These are phyloP conservation scores for Circinella minor DNA, from an alignment of 371 early-diverging fungal genomes.

Conservation along the genomic window DNA sequence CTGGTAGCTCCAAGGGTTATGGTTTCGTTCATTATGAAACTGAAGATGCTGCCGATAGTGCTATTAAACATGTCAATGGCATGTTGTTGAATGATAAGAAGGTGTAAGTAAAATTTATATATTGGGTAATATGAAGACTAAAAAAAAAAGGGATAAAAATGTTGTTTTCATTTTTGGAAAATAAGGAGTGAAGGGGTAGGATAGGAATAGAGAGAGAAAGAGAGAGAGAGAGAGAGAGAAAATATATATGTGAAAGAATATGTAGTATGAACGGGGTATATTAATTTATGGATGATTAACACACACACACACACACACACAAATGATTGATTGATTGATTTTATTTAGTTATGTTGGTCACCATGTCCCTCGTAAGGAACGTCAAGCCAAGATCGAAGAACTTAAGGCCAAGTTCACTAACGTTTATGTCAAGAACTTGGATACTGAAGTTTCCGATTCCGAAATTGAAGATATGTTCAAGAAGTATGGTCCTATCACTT, in stretches of 20 bases:
- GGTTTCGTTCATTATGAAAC: slow-evolving; percentile 99
- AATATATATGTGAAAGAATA: too few species aligned
- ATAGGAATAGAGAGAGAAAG: too few species aligned
- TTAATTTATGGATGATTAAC: too few species aligned
- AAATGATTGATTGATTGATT: not conserved
- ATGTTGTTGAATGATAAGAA: slow-evolving; percentile 98
- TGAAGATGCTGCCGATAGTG: slow-evolving; percentile 92
- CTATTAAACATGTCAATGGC: slow-evolving; percentile 98
- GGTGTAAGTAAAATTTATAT: slow-evolving; percentile 59
- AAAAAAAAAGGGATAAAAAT: not conserved
- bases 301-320: too few species aligned
- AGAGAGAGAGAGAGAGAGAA: too few species aligned
- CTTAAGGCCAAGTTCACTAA: slow-evolving; percentile 94
- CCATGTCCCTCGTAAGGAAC: slow-evolving; percentile 94
- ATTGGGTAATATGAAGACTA: not conserved
- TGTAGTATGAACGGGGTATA: too few species aligned
- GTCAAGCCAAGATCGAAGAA: slow-evolving; percentile 92
- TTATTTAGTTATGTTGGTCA: slow-evolving; percentile 76
- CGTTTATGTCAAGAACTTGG: slow-evolving; percentile 98
- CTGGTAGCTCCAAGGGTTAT: slow-evolving; percentile 93
- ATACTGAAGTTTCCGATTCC: slow-evolving; percentile 81
- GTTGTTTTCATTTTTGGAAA: too few species aligned
- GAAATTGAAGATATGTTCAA: slow-evolving; percentile 86
- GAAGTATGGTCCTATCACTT: slow-evolving; percentile 89
- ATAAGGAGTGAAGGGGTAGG: too few species aligned